Evolutionary conservation across 441 rosid genomes (phyloP).

Genomic region (Populus trichocarpa): DNA sequence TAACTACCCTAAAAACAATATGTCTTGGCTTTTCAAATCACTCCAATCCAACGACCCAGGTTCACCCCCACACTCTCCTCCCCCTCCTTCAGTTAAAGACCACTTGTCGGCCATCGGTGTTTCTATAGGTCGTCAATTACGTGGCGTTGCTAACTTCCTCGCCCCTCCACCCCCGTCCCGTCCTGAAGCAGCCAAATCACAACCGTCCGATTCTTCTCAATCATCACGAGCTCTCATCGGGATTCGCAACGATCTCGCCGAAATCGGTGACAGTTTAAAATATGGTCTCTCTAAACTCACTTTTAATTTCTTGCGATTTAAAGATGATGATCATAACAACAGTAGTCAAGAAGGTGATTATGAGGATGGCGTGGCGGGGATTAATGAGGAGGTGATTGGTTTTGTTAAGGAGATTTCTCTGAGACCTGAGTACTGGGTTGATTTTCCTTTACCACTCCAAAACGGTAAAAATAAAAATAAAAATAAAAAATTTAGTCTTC

Average conservation of each 20-base stretch:
- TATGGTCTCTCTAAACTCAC: slow-evolving; percentile 52
- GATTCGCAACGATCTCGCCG: slow-evolving; percentile 65
- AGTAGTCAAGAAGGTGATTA: slow-evolving; percentile 16
- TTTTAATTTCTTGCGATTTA: slow-evolving; percentile 38
- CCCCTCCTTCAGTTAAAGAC: slow-evolving; percentile 28
- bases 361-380: slow-evolving; percentile 40
- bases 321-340: slow-evolving; percentile 18
- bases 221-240: slow-evolving; percentile 39
- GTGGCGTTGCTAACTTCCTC: slow-evolving; percentile 54
- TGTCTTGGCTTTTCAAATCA: slow-evolving; percentile 67
- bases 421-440: slow-evolving; percentile 61
- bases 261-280: slow-evolving; percentile 58
- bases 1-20: slow-evolving; percentile 1
- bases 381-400: slow-evolving; percentile 45
- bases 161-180: slow-evolving; percentile 35
- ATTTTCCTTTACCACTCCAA: slow-evolving; percentile 47
- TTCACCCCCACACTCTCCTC: slow-evolving; percentile 18
- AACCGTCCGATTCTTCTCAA: slow-evolving; percentile 19
- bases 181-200: background rate
- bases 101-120: slow-evolving; percentile 38
- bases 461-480: slow-evolving; percentile 27
- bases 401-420: slow-evolving; percentile 46
- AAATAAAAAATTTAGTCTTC: background rate
- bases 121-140: slow-evolving; percentile 48
- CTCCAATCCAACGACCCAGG: slow-evolving; percentile 29